Percentiles rank a stretch among this genome's conserved stretches.
Evolutionary conservation across 1,284 basidiomycete species (phyloP).

Genomic region (Malassezia furfur): DNA sequence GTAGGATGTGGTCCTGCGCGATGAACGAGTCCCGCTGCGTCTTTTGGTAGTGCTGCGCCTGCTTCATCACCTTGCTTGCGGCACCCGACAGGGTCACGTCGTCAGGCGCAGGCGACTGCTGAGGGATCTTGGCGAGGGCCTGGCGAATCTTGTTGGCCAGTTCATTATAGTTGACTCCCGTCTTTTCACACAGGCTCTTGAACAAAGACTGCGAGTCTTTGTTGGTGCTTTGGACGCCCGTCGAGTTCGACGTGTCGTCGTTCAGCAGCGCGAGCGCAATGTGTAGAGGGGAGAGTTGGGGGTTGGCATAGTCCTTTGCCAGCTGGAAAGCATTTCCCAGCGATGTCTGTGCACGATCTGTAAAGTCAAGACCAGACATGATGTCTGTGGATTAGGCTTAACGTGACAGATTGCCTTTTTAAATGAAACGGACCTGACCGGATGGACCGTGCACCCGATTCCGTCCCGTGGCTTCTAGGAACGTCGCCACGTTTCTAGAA

Average conservation of each 20-base stretch:
- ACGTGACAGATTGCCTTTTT: not conserved
- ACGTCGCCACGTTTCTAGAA: not conserved
- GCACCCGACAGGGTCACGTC: slow-evolving; percentile 33
- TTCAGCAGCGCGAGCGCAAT: slow-evolving; percentile 66
- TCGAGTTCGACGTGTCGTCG: slow-evolving; percentile 35
- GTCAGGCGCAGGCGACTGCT: slow-evolving; percentile 40
- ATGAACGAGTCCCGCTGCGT: slow-evolving; percentile 73
- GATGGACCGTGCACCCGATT: not conserved
- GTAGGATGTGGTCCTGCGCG: slow-evolving; percentile 72
- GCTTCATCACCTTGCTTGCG: slow-evolving; percentile 34
- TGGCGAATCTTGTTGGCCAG: slow-evolving; percentile 35
- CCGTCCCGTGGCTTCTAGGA: not conserved
- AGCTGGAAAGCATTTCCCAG: slow-evolving; percentile 63
- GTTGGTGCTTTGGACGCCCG: slow-evolving; percentile 36
- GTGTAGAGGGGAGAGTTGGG: slow-evolving; percentile 63
- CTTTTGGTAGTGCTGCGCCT: slow-evolving; percentile 36
- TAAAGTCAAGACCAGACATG: slow-evolving; percentile 55
- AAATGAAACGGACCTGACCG: not conserved
- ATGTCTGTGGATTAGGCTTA: not conserved
- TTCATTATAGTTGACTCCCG: slow-evolving; percentile 60
- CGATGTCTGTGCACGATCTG: slow-evolving; percentile 65
- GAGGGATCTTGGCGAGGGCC: slow-evolving; percentile 38
- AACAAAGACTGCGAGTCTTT: slow-evolving; percentile 57
- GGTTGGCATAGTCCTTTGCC: slow-evolving; percentile 70
- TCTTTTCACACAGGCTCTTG: slow-evolving; percentile 63